phyloP scores from a whole-genome alignment of 176 grass and related monocot species.

The Pharus latifolius region DNA sequence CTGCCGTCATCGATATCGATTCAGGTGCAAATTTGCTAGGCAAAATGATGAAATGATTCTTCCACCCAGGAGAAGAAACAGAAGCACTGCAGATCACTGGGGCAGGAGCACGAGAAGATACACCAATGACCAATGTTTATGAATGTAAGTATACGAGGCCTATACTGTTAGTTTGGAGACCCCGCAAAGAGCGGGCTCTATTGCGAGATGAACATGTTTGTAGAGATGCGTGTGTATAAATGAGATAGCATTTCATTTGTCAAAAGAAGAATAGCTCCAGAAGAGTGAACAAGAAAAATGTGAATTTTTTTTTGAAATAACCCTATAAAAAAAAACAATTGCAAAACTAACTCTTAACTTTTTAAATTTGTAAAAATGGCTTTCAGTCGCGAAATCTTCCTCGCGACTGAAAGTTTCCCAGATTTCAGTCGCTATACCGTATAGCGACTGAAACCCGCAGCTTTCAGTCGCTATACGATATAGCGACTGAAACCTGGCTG shows the following conservation, averaged over 20 bases:
- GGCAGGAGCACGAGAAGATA: not conserved
- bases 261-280: not conserved
- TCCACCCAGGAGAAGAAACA: not conserved
- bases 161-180: slow-evolving; percentile 1
- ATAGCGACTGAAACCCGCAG: no score
- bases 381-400: no score
- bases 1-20: not conserved
- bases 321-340: no score
- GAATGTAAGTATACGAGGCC: slow-evolving; percentile 10
- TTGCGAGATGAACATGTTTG: slow-evolving; percentile 6
- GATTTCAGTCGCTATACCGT: no score
- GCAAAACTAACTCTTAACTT: no score
- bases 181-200: not conserved
- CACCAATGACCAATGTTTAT: not conserved
- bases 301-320: no score
- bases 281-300: not conserved
- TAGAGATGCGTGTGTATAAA: slow-evolving; percentile 22
- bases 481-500: no score
- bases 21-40: slow-evolving; percentile 22
- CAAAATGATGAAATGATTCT: slow-evolving; percentile 21
- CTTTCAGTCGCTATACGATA: no score
- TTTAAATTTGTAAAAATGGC: no score
- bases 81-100: not conserved
- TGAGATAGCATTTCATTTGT: slow-evolving; percentile 7
- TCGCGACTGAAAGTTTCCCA: no score